Base-by-base conservation (phyloP, 345 rosid species). In the Geranium brycei region DNA sequence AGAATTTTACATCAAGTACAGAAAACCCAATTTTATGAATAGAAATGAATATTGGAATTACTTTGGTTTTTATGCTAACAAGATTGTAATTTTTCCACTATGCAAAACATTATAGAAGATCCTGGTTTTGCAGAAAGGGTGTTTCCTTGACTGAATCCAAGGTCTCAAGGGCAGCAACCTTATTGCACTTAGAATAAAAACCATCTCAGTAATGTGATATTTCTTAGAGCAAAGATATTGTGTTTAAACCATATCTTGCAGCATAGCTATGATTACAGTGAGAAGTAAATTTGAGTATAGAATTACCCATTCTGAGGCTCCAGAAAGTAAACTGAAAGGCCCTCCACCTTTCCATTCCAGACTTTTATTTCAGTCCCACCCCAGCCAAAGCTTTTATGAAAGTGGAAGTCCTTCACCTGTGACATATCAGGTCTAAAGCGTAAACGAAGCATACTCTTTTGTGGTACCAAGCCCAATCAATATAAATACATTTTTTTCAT, bases 331-430 rank as follows among this genome's bases (percentile, higher is more conserved):
- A 88, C 98, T 5, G 95, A 80, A 72, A 91, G 75, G 57, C 98
- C 88, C 84, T 91, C 96, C 68, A 89, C 98, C 67, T 85, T 87
- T 65, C 96, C 98, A 57, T 75, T 73, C 95, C 96, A 91, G 30
- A 87, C 96, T 81, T 88, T 83, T 71, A 91, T 84, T 75, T 91
- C 98, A 31, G 89, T 87, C 57, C 82, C 98, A 62, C 86, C 87
- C 90, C 90, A 89, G 60, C 80, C 83, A 76, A 77, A 91, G 78
- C 87, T 78, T 84, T 82, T 79, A 19, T 79, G 69, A 62, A 71
- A 78, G 41, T 77, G 77, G 41, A 91, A 66, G 77, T 91, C 92
- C 76, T 81, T 85, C 68, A 89, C 96, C 98, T 91, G 62, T 66
- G 58, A 62, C 64, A 70, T 16, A 70, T 68, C 58, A 66, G 28